Conservation (phyloP, 2,329 filamentous ascomycete species). For the Paecilomyces dactylethromorphus region DNA sequence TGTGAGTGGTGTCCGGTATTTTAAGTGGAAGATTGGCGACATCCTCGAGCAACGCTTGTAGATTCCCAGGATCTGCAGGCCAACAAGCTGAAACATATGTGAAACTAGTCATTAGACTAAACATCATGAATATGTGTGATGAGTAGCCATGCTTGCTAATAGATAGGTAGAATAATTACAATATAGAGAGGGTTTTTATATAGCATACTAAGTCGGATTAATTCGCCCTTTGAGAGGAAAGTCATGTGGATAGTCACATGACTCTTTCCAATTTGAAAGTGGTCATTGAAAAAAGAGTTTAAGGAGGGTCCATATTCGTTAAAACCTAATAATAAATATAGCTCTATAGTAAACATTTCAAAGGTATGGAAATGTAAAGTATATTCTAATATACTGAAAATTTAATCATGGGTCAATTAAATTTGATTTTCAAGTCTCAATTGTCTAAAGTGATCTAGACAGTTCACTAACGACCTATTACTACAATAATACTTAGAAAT, state of each 20-base stretch:
- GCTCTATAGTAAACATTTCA: too few relatives aligned
- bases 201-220: not conserved
- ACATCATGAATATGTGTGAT: not conserved
- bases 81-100: not conserved
- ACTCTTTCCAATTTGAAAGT: not conserved
- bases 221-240: not conserved
- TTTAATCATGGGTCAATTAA: too few relatives aligned
- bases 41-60: not conserved
- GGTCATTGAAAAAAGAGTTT: too few relatives aligned
- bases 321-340: too few relatives aligned
- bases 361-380: too few relatives aligned
- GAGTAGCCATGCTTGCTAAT: not conserved
- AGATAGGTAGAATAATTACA: not conserved
- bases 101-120: not conserved
- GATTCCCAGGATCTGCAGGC: not conserved
- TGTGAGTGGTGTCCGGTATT: not conserved
- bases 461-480: too few relatives aligned
- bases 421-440: too few relatives aligned
- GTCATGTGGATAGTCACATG: not conserved
- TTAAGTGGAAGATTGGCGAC: not conserved
- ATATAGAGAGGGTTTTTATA: not conserved
- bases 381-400: too few relatives aligned
- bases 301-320: too few relatives aligned
- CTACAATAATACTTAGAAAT: too few relatives aligned
- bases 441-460: too few relatives aligned